Conservation (phyloP, 768 basidiomycete species). For the Lactifluus volemus region DNA sequence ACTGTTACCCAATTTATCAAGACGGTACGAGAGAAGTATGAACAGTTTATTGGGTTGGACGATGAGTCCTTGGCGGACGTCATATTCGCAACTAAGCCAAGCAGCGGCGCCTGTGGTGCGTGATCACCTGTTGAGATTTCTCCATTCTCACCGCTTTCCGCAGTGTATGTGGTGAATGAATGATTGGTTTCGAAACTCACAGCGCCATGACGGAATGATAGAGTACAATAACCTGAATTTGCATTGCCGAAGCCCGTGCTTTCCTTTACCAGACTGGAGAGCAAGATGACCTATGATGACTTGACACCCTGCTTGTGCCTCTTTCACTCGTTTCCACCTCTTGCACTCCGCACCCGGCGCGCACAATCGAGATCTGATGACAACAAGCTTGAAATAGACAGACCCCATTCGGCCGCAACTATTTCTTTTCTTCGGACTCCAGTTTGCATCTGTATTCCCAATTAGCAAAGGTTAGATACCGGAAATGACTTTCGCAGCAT, state of each 20-base stretch:
- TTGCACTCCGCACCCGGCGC: no score
- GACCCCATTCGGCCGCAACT: no score
- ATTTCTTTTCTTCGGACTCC: no score
- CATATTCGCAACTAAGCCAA: conserved; percentile 78
- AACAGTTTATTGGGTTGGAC: conserved; percentile 51
- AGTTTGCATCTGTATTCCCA: no score
- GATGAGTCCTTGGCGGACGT: conserved; percentile 52
- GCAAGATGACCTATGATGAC: no score
- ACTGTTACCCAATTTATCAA: conserved; percentile 56
- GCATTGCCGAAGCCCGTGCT: not conserved
- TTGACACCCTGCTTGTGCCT: no score
- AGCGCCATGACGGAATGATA: not conserved
- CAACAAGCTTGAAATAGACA: no score
- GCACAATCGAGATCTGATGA: no score
- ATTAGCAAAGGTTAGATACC: no score
- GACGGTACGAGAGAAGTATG: conserved; percentile 50
- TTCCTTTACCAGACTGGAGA: no score
- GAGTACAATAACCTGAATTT: not conserved
- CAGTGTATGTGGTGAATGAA: not conserved
- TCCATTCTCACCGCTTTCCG: not conserved
- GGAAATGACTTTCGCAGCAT: no score
- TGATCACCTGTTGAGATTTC: conserved; percentile 11
- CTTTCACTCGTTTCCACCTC: no score
- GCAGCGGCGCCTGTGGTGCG: conserved; percentile 74
- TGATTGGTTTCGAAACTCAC: not conserved